Conservation (phyloP, 2,329 filamentous ascomycete species). For the Pezicula rhizophila region DNA sequence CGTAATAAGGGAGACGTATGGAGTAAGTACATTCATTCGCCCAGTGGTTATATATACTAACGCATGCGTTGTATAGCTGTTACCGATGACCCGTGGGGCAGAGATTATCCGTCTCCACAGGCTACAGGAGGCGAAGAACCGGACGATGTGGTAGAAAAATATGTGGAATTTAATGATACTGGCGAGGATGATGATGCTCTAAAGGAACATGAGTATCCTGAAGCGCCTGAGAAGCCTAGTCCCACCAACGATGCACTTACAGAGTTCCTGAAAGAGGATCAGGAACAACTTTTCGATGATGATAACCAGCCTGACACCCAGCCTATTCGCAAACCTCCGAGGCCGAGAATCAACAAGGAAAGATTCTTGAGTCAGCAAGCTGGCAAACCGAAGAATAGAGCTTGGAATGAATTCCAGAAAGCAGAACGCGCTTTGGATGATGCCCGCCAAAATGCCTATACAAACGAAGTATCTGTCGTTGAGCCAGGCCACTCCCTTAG, state of each 20-base stretch:
- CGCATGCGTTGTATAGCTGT: not conserved
- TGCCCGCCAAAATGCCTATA: conserved; percentile 14
- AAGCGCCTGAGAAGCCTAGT: no score
- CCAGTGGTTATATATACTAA: no score
- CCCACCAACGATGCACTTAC: no score
- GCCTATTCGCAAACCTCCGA: not conserved
- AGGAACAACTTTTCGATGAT: no score
- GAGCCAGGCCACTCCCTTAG: conserved; percentile 15
- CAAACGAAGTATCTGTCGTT: conserved; percentile 17
- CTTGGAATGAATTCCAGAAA: conserved; percentile 7
- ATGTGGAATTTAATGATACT: not conserved
- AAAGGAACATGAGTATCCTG: no score
- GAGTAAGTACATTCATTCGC: no score
- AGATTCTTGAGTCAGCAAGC: conserved; percentile 2
- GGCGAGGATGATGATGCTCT: no score
- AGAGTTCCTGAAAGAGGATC: no score
- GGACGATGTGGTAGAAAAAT: not conserved
- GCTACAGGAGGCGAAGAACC: not conserved
- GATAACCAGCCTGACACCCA: not conserved
- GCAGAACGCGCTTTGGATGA: conserved; percentile 13
- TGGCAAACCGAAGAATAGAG: conserved; percentile 3
- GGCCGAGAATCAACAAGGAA: conserved; percentile 12
- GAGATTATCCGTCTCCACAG: not conserved
- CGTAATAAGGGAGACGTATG: not conserved
- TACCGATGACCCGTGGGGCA: not conserved